Evolutionary conservation across 2,329 filamentous ascomycete species (phyloP).

Genomic region (Trichocomaceae sp.): DNA sequence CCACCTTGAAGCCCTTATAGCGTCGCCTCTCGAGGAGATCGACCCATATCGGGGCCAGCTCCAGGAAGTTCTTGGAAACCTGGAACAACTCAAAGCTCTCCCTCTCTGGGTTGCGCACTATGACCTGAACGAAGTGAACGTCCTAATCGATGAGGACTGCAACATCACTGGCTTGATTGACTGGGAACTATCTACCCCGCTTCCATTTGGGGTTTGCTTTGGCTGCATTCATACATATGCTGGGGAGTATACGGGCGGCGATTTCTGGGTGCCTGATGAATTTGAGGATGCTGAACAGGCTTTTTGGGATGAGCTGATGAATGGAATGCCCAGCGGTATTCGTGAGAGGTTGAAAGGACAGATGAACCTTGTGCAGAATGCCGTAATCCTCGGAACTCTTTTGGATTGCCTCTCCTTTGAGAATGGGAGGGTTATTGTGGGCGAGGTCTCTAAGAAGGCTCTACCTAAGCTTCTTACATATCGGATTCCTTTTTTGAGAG

Average conservation of each 20-base stretch:
- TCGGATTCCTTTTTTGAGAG: neutral
- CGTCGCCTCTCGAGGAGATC: slow-evolving; percentile 17
- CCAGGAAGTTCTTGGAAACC: slow-evolving; percentile 12
- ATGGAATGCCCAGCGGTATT: too few relatives aligned
- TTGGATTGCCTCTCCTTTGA: slow-evolving; percentile 22
- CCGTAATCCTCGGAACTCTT: slow-evolving; percentile 20
- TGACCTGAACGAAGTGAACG: slow-evolving; percentile 21
- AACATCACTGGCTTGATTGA: slow-evolving; percentile 17
- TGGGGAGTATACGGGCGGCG: too few relatives aligned
- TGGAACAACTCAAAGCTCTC: slow-evolving; percentile 15
- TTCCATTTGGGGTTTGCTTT: slow-evolving; percentile 23
- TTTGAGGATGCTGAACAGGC: too few relatives aligned
- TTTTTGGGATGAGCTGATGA: too few relatives aligned
- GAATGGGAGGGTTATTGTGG: slow-evolving; percentile 17
- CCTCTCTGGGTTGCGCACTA: slow-evolving; percentile 17
- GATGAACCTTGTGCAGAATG: slow-evolving; percentile 26
- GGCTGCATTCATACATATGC: neutral
- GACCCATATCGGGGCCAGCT: slow-evolving; percentile 10
- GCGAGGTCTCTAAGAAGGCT: neutral
- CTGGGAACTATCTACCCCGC: slow-evolving; percentile 22
- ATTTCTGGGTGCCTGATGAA: too few relatives aligned
- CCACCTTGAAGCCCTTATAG: slow-evolving; percentile 19
- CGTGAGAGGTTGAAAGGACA: slow-evolving; percentile 19
- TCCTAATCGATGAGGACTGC: slow-evolving; percentile 18
- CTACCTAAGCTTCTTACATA: neutral